A percentile compares a stretch with the other conserved stretches of the same genome.
These are phyloP conservation scores for Metarhizium rileyi DNA, from an alignment of 2,329 filamentous ascomycete genomes.

Conservation along the genomic window DNA sequence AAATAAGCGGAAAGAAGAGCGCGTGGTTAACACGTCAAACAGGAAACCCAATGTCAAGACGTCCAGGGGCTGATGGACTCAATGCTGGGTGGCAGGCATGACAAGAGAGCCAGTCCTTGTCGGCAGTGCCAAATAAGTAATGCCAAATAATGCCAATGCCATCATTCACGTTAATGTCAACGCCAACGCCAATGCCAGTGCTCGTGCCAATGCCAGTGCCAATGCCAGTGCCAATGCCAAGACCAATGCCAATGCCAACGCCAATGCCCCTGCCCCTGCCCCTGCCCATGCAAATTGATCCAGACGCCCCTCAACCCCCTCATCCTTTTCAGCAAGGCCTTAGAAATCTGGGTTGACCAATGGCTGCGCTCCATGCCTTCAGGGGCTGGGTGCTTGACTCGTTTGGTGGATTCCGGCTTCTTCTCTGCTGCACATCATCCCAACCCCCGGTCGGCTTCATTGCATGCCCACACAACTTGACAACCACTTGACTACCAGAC, in stretches of 20 bases:
- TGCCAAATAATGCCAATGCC: neutral
- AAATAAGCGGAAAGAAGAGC: slow-evolving; percentile 6
- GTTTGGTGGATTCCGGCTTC: slow-evolving; percentile 1
- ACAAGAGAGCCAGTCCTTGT: neutral
- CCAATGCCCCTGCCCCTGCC: neutral
- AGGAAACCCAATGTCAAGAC: neutral
- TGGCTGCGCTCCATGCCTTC: too few relatives aligned
- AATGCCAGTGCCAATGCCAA: neutral
- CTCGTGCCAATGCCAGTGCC: too few relatives aligned
- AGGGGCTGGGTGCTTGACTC: slow-evolving; percentile 7
- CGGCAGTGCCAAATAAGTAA: neutral
- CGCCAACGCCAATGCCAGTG: neutral
- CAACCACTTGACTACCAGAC: too few relatives aligned
- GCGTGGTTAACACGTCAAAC: slow-evolving; percentile 1
- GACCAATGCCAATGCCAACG: neutral
- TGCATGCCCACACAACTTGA: neutral
- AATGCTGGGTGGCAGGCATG: neutral
- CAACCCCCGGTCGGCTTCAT: slow-evolving; percentile 1
- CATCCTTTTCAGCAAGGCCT: neutral
- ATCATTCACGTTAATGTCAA: neutral
- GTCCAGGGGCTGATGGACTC: neutral
- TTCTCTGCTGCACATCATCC: slow-evolving; percentile 5
- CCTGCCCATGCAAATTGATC: too few relatives aligned
- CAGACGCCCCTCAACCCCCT: neutral
- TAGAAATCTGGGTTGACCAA: neutral